Evolutionary conservation across 306 rosid species (phyloP).

Genomic region (Prinsepia uniflora): DNA sequence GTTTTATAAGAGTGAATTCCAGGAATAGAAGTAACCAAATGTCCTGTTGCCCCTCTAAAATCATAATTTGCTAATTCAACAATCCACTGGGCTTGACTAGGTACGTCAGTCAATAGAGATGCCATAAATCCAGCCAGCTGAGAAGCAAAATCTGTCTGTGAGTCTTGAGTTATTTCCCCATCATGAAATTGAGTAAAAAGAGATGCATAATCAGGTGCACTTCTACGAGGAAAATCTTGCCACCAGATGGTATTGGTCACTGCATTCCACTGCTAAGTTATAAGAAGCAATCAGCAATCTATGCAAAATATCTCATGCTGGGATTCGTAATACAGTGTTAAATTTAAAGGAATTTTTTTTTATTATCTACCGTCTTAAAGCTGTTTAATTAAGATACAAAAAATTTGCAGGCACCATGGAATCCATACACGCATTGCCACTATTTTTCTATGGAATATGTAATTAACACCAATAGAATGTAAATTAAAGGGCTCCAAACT

Average conservation of each 20-base stretch:
- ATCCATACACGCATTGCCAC: neutral
- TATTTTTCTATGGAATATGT: neutral
- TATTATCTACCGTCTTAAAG: neutral
- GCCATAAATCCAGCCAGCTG: constrained; percentile 87
- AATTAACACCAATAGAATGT: constrained; percentile 1
- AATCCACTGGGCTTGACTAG: constrained; percentile 72
- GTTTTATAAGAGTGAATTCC: constrained; percentile 60
- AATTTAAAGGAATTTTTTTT: neutral
- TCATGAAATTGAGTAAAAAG: constrained; percentile 48
- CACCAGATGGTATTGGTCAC: constrained; percentile 88
- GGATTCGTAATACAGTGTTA: neutral
- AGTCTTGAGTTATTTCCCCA: constrained; percentile 28
- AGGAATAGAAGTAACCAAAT: constrained; percentile 72
- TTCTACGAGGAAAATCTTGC: constrained; percentile 71
- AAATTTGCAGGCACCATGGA: neutral
- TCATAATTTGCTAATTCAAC: constrained; percentile 64
- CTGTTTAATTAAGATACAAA: neutral
- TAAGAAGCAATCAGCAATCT: constrained; percentile 18
- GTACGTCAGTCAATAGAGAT: constrained; percentile 59
- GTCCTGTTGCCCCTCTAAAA: constrained; percentile 62
- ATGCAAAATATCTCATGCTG: neutral
- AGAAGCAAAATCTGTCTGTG: constrained; percentile 62
- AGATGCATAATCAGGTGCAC: constrained; percentile 44
- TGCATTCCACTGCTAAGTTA: constrained; percentile 52
- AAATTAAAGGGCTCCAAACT: constrained; percentile 22